Conservation (phyloP, 139 green algal species). For the Tetradesmus obliquus region DNA sequence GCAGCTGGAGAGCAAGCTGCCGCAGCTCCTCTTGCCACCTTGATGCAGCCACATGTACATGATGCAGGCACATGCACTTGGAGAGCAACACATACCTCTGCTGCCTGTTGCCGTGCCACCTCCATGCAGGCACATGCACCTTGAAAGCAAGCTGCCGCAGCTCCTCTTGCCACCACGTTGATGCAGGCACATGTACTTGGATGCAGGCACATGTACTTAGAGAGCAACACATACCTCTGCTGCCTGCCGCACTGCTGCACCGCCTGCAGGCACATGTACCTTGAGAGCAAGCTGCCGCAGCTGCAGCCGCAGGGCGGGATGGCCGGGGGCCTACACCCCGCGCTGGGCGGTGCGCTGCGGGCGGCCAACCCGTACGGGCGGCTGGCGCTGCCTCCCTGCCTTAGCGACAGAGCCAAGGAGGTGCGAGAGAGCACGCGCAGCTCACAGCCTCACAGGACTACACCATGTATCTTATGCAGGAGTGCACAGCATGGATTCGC, state of each 20-base stretch:
- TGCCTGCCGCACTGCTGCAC: no score
- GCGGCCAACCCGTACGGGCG: not conserved
- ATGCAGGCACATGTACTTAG: no score
- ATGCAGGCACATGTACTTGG: no score
- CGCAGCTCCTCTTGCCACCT: conserved; percentile 16
- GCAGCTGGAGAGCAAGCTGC: conserved; percentile 73
- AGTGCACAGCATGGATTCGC: not conserved
- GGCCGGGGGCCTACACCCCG: conserved; percentile 6
- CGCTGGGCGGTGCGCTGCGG: not conserved
- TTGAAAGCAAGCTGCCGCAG: conserved; percentile 67
- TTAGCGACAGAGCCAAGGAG: conserved; percentile 43
- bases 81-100: no score
- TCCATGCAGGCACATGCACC: conserved; percentile 69
- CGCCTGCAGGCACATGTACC: conserved; percentile 70
- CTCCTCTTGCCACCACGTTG: not conserved
- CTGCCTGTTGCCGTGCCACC: no score
- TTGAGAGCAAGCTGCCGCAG: conserved; percentile 68
- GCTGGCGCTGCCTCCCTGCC: conserved; percentile 16
- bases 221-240: no score
- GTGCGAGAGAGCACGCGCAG: not conserved
- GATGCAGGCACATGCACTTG: no score
- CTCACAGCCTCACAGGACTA: not conserved
- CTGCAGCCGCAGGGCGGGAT: conserved; percentile 31
- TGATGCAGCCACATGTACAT: no score
- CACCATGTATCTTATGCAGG: not conserved